Evolutionary conservation across 805 yeast species (phyloP).

Genomic region (Hemisphaericaspora nanyangensis): DNA sequence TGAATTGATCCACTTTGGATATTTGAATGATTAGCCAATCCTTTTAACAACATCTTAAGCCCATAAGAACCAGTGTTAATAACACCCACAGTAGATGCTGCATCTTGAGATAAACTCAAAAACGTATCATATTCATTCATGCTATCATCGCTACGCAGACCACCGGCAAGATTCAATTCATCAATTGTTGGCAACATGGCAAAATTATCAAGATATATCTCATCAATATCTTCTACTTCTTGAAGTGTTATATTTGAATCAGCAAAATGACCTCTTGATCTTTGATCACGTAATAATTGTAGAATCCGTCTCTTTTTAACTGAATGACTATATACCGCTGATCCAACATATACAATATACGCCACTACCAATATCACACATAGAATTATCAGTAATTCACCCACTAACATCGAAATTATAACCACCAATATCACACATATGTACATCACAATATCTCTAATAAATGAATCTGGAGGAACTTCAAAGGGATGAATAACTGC

Average conservation of each 20-base stretch:
- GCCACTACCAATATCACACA: conserved; percentile 54
- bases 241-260: conserved; percentile 1
- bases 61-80: conserved; percentile 29
- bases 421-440: conserved; percentile 46
- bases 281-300: conserved; percentile 14
- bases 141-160: conserved; percentile 4
- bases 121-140: conserved; percentile 1
- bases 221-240: conserved; percentile 11
- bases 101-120: not conserved
- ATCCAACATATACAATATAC: conserved; percentile 56
- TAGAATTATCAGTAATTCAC: conserved; percentile 50
- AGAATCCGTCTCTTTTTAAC: conserved; percentile 11
- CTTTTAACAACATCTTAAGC: conserved; percentile 27
- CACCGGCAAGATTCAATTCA: conserved; percentile 14
- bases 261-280: conserved; percentile 20
- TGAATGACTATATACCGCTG: conserved; percentile 34
- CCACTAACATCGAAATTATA: conserved; percentile 51
- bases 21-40: conserved; percentile 25
- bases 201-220: conserved; percentile 18
- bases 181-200: conserved; percentile 26
- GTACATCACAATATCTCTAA: conserved; percentile 62
- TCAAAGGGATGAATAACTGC: conserved; percentile 61
- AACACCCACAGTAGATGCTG: conserved; percentile 5
- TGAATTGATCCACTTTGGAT: conserved; percentile 7
- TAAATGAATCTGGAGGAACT: conserved; percentile 49